These are phyloP conservation scores for Aspergillus fijiensis DNA, from an alignment of 2,329 filamentous ascomycete species.

Conservation along the genomic window DNA sequence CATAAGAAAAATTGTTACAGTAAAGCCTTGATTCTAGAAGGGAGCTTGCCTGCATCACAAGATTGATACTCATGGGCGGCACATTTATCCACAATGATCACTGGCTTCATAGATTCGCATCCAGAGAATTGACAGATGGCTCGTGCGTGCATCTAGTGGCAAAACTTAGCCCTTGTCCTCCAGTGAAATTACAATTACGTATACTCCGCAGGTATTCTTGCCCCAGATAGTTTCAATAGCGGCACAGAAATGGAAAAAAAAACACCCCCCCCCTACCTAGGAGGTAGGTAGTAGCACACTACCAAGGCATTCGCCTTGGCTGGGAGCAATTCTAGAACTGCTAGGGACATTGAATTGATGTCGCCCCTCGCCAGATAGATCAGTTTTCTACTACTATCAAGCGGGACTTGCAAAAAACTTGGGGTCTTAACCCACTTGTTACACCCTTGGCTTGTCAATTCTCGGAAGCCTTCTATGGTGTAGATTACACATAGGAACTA, in stretches of 20 bases:
- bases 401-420: too few relatives aligned
- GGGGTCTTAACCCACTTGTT: too few relatives aligned
- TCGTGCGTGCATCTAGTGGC: background rate
- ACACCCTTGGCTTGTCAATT: too few relatives aligned
- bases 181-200: background rate
- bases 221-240: background rate
- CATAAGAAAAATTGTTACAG: background rate
- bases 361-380: background rate
- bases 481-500: too few relatives aligned
- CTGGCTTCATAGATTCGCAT: background rate
- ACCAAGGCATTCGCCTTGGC: background rate
- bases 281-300: too few relatives aligned
- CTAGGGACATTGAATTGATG: background rate
- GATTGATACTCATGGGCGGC: background rate
- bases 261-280: background rate
- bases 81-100: background rate
- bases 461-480: too few relatives aligned
- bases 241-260: background rate
- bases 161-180: background rate
- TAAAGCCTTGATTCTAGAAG: background rate
- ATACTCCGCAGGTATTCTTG: background rate
- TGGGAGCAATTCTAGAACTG: background rate
- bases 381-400: too few relatives aligned
- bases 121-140: background rate
- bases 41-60: background rate